Conservation (phyloP, 345 rosid species). For the Tarenaya hassleriana region DNA sequence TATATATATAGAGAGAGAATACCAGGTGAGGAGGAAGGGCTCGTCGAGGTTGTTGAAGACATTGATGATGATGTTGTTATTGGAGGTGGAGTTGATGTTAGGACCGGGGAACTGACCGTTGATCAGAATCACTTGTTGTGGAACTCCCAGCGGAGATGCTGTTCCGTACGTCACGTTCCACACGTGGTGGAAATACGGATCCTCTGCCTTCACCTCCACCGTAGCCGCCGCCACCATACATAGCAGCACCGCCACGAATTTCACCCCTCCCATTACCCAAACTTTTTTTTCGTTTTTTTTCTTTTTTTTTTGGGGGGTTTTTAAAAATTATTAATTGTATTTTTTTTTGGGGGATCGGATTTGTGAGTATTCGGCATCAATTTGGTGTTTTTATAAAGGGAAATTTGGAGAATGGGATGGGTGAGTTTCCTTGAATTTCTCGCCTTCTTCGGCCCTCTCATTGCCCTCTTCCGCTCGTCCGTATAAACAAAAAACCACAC, state of each 20-base stretch:
- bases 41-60: conserved; percentile 71
- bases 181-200: conserved; percentile 54
- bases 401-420: conserved; percentile 8
- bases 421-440: conserved; percentile 19
- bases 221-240: conserved; percentile 26
- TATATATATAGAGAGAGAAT: not conserved
- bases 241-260: conserved; percentile 22
- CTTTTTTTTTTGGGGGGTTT: conserved; percentile 6
- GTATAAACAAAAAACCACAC: conserved; percentile 19
- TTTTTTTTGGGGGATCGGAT: conserved; percentile 2
- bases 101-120: conserved; percentile 78
- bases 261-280: conserved; percentile 33
- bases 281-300: too few relatives aligned
- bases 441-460: conserved; percentile 20
- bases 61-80: conserved; percentile 63
- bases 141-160: conserved; percentile 62
- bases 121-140: conserved; percentile 68
- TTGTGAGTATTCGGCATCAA: conserved; percentile 8
- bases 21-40: conserved; percentile 74
- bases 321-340: not conserved
- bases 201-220: conserved; percentile 46
- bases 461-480: conserved; percentile 32
- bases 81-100: conserved; percentile 57
- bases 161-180: conserved; percentile 84
- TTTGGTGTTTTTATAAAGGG: conserved; percentile 17